Conservation (phyloP, 148 eudicot species). For the Heliamphora exappendiculata region DNA sequence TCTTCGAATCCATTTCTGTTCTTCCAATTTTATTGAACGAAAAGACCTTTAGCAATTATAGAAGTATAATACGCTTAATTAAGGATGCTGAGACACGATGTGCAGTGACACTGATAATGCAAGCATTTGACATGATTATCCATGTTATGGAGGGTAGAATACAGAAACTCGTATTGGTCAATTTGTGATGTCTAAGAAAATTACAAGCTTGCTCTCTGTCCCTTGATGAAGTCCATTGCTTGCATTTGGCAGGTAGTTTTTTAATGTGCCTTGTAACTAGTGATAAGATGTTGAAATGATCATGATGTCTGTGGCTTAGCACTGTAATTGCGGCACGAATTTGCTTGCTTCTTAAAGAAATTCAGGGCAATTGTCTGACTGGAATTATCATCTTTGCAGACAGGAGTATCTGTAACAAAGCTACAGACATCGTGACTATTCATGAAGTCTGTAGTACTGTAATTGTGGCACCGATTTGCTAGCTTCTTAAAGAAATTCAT, state of each 20-base stretch:
- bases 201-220: neutral
- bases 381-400: constrained; percentile 31
- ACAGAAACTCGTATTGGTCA: too few species aligned
- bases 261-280: neutral
- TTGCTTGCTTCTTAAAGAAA: neutral
- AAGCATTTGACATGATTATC: neutral
- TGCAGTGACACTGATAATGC: too few species aligned
- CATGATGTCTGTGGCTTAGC: neutral
- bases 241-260: neutral
- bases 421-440: too few species aligned
- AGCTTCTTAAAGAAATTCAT: neutral
- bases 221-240: neutral
- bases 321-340: neutral
- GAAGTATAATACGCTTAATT: neutral
- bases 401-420: constrained; percentile 26
- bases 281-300: neutral
- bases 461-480: neutral
- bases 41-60: neutral
- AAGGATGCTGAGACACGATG: neutral
- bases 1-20: neutral
- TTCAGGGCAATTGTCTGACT: neutral
- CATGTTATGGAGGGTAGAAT: neutral
- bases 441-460: too few species aligned
- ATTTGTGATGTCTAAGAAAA: neutral
- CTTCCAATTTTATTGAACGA: neutral